Evolutionary conservation across 2,329 filamentous ascomycete genomes (phyloP).

Genomic region (Fusarium sp.): DNA sequence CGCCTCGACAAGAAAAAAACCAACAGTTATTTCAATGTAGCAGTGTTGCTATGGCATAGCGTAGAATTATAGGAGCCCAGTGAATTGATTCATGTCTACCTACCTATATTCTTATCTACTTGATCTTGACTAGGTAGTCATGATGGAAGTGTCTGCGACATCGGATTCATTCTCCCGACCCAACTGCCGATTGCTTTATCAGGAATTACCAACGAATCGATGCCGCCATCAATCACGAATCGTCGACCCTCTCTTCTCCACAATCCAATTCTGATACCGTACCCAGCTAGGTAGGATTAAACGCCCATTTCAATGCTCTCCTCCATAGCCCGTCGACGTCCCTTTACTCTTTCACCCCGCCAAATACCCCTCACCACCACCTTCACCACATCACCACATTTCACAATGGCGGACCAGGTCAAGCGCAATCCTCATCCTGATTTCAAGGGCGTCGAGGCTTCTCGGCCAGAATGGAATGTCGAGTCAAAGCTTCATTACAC

Average conservation of each 20-base stretch:
- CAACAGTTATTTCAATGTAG: not conserved
- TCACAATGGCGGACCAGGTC: slow-evolving; percentile 45
- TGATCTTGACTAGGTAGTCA: not conserved
- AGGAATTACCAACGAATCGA: slow-evolving; percentile 28
- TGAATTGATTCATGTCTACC: not conserved
- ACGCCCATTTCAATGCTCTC: not conserved
- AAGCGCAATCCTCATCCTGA: slow-evolving; percentile 70
- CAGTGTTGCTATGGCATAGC: not conserved
- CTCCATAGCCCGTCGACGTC: not conserved
- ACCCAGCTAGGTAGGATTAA: not conserved
- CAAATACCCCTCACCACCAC: not conserved
- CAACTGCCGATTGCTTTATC: slow-evolving; percentile 27
- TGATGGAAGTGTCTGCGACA: not conserved
- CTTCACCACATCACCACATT: slow-evolving; percentile 13
- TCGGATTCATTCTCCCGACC: not conserved
- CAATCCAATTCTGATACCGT: slow-evolving; percentile 5
- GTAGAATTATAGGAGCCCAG: not conserved
- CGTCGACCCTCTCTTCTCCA: slow-evolving; percentile 14
- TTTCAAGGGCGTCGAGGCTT: slow-evolving; percentile 75
- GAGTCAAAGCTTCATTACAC: slow-evolving; percentile 61
- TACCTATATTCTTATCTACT: not conserved
- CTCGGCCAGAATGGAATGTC: slow-evolving; percentile 67
- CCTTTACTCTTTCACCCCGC: slow-evolving; percentile 16
- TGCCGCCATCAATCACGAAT: slow-evolving; percentile 5
- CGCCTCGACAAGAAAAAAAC: not conserved